Evolutionary conservation across 208 protist genomes (phyloP).

Genomic region (Trypanosoma melophagium): DNA sequence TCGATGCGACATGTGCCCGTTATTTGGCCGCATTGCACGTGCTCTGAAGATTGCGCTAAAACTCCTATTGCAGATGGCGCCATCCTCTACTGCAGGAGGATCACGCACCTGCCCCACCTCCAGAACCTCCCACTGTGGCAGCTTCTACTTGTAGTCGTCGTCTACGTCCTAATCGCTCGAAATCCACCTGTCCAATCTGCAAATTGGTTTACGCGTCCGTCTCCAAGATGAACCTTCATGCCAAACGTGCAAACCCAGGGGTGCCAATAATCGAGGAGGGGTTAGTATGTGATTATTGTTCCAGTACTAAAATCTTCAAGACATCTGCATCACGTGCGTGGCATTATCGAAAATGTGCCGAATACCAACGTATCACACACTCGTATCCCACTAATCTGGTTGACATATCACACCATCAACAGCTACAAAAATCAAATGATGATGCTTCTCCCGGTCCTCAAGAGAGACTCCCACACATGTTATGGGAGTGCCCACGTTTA

Average conservation of each 20-base stretch:
- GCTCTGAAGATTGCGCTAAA: background rate
- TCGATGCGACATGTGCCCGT: background rate
- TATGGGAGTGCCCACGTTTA: too few species aligned
- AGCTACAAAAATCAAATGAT: background rate
- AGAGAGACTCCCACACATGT: background rate
- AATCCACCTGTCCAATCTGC: background rate
- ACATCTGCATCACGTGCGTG: background rate
- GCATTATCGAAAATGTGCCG: background rate
- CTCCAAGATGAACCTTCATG: background rate
- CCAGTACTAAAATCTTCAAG: background rate
- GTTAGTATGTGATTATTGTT: background rate
- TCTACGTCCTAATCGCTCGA: background rate
- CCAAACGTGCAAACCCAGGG: background rate
- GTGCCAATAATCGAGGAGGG: background rate
- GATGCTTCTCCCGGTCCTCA: too few species aligned
- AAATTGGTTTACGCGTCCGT: background rate
- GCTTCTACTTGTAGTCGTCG: too few species aligned
- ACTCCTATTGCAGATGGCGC: background rate
- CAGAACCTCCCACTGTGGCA: background rate
- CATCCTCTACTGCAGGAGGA: background rate
- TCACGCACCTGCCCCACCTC: background rate
- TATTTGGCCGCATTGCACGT: background rate
- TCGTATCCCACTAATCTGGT: background rate
- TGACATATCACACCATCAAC: background rate
- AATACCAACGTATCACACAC: background rate